These are phyloP conservation scores for Arachis stenosperma DNA, from an alignment of 306 rosid genomes.

Conservation along the genomic window DNA sequence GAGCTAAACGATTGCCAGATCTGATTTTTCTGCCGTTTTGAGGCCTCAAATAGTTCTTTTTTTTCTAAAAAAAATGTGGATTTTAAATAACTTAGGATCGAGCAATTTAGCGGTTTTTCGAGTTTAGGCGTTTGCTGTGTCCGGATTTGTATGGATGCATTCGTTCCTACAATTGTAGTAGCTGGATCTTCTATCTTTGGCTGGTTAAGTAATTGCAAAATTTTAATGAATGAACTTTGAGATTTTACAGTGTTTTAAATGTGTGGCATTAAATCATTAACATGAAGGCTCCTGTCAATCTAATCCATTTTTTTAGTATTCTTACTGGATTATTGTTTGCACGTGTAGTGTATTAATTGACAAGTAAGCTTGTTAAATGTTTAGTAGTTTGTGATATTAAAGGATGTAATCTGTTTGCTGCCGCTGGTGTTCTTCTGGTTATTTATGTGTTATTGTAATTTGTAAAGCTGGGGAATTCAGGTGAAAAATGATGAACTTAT, in stretches of 20 bases:
- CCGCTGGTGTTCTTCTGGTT: not conserved
- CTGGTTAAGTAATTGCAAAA: not conserved
- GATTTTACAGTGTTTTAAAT: not conserved
- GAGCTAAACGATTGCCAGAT: constrained; percentile 32
- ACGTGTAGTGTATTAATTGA: not conserved
- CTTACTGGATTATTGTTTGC: not conserved
- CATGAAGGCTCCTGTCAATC: not conserved
- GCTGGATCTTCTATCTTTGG: constrained; percentile 3
- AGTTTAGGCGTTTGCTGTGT: not conserved
- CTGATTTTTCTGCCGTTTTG: constrained; percentile 13
- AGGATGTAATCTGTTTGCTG: not conserved
- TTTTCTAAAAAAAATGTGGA: not conserved
- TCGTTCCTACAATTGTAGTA: not conserved
- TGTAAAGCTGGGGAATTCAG: constrained; percentile 11
- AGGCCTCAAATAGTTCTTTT: not conserved
- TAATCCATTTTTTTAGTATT: not conserved
- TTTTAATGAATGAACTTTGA: not conserved
- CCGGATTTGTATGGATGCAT: constrained; percentile 8
- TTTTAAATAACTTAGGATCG: not conserved
- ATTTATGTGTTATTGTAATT: constrained; percentile 19
- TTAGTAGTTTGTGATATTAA: constrained; percentile 1
- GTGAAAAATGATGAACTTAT: not conserved
- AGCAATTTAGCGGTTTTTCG: not conserved
- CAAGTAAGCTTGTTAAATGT: constrained; percentile 12
- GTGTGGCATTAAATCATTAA: not conserved